Evolutionary conservation across 441 rosid species (phyloP), one percentile per base, ranked within the genome.

Genomic region (Isatis lusitanica): DNA sequence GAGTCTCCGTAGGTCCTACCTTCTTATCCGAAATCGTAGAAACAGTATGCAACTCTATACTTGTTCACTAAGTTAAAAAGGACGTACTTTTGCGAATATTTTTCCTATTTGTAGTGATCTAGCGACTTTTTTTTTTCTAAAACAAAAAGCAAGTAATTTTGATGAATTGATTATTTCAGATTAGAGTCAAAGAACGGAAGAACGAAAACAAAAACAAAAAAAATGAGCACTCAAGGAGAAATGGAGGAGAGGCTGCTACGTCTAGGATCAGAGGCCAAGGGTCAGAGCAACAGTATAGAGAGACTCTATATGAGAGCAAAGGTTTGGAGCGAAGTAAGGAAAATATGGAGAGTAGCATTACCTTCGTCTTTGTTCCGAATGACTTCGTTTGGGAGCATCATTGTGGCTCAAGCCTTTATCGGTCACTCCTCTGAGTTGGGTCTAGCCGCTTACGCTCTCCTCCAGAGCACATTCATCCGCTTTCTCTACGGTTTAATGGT

Each of bases 371-470:
- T 83, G 65, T 51, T 57, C 21, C 43, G 80, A 16, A 61, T 78
- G 35, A 75, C 80, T 65, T 55, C 76, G 3, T 83, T 83, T 43
- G 83, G 83, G 10, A 78, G 80, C 30, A 66, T 83, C 21, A 58
- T 80, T 40, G 80, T 83, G 5, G 79, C 83, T 30, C 85, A 83
- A 64, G 76, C 82, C 4, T 83, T 83, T 63, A 68, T 83, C 1
- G 85, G 85, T 15, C 85, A 83, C 73, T 72, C 80, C 31, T 62
- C 76, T 11, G 69, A 78, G n/a, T 9, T 75, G 21, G 82, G 82
- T 31, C 77, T 83, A 5, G 71, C 85, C 0, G 71, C 83, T 26
- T 83, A 58, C 6, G 82, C 85, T n/a, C 82, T 83, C n/a, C 63
- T 83, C 31, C 85, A 80, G 69, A 83, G 78, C 75, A 72, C 76